Evolutionary conservation across 805 yeast species (phyloP).

Genomic region (Yarrowia osloensis): DNA sequence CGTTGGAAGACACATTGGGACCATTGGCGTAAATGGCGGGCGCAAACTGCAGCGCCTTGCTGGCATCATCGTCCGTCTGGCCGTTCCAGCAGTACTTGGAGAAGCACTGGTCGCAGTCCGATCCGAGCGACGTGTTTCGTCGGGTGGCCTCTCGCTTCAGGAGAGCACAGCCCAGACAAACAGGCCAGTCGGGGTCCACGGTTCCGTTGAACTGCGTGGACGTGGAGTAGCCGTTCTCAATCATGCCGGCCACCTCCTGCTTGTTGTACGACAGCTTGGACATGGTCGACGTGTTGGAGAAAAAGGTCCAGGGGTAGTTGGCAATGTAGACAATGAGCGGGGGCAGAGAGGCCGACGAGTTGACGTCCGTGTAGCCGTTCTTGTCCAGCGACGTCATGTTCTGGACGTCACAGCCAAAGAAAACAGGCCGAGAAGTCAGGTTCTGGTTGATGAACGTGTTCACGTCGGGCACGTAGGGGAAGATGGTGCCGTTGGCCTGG

Average conservation of each 20-base stretch:
- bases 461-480: conserved; percentile 79
- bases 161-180: conserved; percentile 82
- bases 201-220: conserved; percentile 67
- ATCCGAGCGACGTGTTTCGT: conserved; percentile 49
- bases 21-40: conserved; percentile 22
- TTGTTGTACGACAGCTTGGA: conserved; percentile 58
- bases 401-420: conserved; percentile 77
- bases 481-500: conserved; percentile 60
- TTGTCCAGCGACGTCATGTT: conserved; percentile 59
- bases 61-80: conserved; percentile 32
- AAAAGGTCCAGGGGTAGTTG: conserved; percentile 64
- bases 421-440: conserved; percentile 68
- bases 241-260: conserved; percentile 58
- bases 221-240: conserved; percentile 73
- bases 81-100: conserved; percentile 77
- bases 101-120: conserved; percentile 73
- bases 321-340: conserved; percentile 80
- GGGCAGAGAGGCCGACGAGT: conserved; percentile 47
- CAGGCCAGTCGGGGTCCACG: conserved; percentile 65
- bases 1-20: conserved; percentile 14
- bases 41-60: conserved; percentile 4
- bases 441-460: conserved; percentile 60
- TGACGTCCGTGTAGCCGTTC: conserved; percentile 37
- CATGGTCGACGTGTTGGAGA: conserved; percentile 73
- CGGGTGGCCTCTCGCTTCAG: conserved; percentile 78